Conservation (phyloP, 305 asterid genomes). For the Euphrasia arctica region DNA sequence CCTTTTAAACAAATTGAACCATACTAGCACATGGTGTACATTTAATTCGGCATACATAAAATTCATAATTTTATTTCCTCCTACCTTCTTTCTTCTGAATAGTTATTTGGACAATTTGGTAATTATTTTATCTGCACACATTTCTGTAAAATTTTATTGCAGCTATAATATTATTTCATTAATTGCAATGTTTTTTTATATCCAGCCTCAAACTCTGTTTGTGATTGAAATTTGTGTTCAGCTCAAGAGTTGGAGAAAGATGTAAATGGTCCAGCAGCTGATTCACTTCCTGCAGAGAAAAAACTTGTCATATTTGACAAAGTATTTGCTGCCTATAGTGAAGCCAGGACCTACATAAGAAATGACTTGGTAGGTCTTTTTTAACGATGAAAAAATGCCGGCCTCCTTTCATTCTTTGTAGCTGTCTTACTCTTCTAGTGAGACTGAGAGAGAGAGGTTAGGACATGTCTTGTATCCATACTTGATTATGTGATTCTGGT, state of each 20-base stretch:
- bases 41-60: too few relatives aligned
- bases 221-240: slow-evolving; percentile 39
- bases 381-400: slow-evolving; percentile 11
- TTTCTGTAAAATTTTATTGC: slow-evolving; percentile 15
- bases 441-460: background rate
- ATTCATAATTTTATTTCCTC: too few relatives aligned
- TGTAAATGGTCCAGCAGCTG: slow-evolving; percentile 69
- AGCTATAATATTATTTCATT: slow-evolving; percentile 14
- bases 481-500: slow-evolving; percentile 24
- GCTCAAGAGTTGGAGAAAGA: slow-evolving; percentile 98
- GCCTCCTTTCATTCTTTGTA: slow-evolving; percentile 1
- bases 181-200: slow-evolving; percentile 18
- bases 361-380: slow-evolving; percentile 67
- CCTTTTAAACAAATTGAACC: too few relatives aligned
- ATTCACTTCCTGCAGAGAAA: slow-evolving; percentile 74
- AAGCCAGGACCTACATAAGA: slow-evolving; percentile 84
- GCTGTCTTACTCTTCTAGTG: background rate
- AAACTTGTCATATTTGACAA: slow-evolving; percentile 73
- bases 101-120: too few relatives aligned
- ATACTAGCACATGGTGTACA: too few relatives aligned
- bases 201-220: slow-evolving; percentile 31
- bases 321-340: slow-evolving; percentile 86
- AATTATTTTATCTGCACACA: too few relatives aligned
- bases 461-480: background rate
- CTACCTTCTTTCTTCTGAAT: too few relatives aligned